Evolutionary conservation across 2,329 filamentous ascomycete species (phyloP).

Genomic region (Rugonectria rugulosa): DNA sequence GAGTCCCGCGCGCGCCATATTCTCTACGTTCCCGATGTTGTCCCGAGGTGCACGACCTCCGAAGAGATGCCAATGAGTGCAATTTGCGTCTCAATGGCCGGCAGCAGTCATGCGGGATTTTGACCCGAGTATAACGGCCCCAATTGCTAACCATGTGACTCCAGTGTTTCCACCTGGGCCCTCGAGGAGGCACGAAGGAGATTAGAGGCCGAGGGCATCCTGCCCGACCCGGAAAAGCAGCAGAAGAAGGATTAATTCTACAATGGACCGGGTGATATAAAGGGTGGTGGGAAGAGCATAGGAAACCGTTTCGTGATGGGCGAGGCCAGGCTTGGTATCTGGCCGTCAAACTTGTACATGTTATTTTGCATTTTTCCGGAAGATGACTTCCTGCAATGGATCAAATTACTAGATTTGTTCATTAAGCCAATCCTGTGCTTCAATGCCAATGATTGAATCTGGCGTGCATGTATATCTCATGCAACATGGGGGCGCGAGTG

Average conservation of each 20-base stretch:
- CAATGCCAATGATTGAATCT: too few relatives aligned
- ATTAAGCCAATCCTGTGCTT: constrained; percentile 11
- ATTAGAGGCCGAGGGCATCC: constrained; percentile 93
- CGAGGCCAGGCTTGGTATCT: constrained; percentile 20
- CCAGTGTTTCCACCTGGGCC: constrained; percentile 98
- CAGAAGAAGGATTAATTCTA: constrained; percentile 60
- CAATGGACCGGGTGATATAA: constrained; percentile 21
- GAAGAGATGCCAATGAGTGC: constrained; percentile 4
- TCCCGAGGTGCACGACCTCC: not conserved
- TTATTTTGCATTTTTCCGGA: constrained; percentile 40
- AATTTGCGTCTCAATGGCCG: constrained; percentile 14
- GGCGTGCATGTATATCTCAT: not conserved
- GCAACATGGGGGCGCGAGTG: constrained; percentile 7
- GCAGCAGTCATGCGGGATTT: constrained; percentile 35
- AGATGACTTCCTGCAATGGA: constrained; percentile 42
- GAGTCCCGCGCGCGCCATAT: constrained; percentile 54
- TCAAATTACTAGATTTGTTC: constrained; percentile 42
- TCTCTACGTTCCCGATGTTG: constrained; percentile 8
- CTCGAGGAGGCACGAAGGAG: constrained; percentile 94
- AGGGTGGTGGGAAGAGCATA: constrained; percentile 21
- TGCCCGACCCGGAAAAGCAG: constrained; percentile 75
- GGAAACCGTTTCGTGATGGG: constrained; percentile 22
- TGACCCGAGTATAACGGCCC: constrained; percentile 9
- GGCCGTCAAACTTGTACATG: constrained; percentile 42
- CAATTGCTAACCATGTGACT: constrained; percentile 37